Conservation (phyloP, 1,139 yeast species). For the Candida anutae region DNA sequence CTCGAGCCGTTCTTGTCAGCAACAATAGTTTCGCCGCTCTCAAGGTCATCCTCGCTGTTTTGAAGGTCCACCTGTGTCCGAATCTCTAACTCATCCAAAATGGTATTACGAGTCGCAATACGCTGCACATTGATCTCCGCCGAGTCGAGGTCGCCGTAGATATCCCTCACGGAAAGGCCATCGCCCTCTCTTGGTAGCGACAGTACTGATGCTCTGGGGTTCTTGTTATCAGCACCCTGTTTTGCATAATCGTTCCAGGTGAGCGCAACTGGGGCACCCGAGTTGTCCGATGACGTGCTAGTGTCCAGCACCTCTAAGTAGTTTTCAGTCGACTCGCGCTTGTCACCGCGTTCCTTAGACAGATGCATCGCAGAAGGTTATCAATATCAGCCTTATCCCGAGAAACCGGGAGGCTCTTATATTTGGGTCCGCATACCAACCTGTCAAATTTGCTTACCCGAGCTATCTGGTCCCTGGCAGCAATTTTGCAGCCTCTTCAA, state of each 20-base stretch:
- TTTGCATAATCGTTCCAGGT: constrained; percentile 6
- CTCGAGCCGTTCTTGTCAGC: background rate
- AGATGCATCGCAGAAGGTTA: too few relatives aligned
- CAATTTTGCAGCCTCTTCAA: background rate
- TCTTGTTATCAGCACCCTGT: too few relatives aligned
- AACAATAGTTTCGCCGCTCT: background rate
- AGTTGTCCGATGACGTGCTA: background rate
- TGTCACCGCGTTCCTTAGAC: too few relatives aligned
- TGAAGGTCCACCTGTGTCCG: constrained; percentile 3
- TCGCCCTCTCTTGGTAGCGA: too few relatives aligned
- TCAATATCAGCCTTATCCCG: too few relatives aligned
- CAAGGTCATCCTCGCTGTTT: constrained; percentile 1
- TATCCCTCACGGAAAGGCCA: constrained; percentile 23
- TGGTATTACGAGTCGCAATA: constrained; percentile 14
- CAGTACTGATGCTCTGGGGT: too few relatives aligned
- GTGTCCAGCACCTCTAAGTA: background rate
- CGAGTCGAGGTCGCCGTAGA: constrained; percentile 26
- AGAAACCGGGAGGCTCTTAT: too few relatives aligned
- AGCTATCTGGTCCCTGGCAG: background rate
- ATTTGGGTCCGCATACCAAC: too few relatives aligned
- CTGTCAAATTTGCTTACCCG: too few relatives aligned
- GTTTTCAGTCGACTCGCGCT: too few relatives aligned
- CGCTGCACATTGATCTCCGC: constrained; percentile 13
- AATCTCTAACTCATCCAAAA: constrained; percentile 11
- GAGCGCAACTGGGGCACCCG: constrained; percentile 11